Evolutionary conservation across 768 basidiomycete species (phyloP).

Genomic region (Naganishia kalamii): DNA sequence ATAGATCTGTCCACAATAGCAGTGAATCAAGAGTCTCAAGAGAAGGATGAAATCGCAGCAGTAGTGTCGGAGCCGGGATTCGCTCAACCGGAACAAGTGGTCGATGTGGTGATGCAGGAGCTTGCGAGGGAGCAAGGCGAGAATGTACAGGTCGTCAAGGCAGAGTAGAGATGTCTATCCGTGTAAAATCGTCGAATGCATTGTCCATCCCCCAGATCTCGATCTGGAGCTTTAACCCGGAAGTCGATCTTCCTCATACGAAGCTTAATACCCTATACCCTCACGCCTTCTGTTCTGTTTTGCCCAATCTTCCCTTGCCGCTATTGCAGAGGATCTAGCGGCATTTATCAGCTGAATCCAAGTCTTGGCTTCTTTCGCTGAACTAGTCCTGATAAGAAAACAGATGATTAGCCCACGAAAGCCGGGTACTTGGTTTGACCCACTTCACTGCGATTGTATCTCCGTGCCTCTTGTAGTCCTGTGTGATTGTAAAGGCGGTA

Average conservation of each 20-base stretch:
- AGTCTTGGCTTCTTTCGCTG: constrained; percentile 22
- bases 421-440: constrained; percentile 6
- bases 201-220: too few species aligned
- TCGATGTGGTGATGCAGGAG: background rate
- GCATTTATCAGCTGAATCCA: constrained; percentile 23
- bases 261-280: constrained; percentile 21
- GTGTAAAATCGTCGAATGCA: background rate
- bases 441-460: constrained; percentile 54
- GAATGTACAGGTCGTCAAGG: background rate
- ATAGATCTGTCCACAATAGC: background rate
- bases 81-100: background rate
- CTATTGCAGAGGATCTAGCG: constrained; percentile 1
- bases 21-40: background rate
- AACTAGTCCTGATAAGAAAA: constrained; percentile 16
- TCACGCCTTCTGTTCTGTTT: background rate
- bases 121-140: background rate
- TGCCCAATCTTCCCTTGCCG: constrained; percentile 3
- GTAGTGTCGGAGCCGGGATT: background rate
- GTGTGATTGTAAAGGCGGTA: constrained; percentile 55
- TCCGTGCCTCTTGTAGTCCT: constrained; percentile 68
- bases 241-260: background rate
- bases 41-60: background rate
- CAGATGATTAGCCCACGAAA: background rate
- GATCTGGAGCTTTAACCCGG: background rate
- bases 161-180: background rate